A percentile compares a stretch with the other conserved stretches of the same genome.
Evolutionary conservation across 257 asterid genomes (phyloP).

Genomic region (Capsicum pubescens): DNA sequence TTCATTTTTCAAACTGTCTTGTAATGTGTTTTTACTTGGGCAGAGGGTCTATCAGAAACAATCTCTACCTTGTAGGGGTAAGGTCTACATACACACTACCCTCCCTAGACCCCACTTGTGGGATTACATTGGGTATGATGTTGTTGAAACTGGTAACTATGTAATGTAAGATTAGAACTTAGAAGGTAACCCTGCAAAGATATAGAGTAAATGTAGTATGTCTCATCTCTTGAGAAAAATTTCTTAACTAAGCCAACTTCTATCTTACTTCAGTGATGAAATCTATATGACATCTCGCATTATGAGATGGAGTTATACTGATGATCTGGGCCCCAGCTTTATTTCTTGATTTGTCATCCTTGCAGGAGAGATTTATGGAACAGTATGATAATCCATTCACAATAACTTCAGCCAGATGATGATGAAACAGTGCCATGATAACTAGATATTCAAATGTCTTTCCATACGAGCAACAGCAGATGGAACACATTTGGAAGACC

Average conservation of each 20-base stretch:
- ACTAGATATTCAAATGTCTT: not conserved
- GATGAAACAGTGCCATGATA: not conserved
- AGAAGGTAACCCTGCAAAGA: not conserved
- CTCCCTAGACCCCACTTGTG: too few relatives aligned
- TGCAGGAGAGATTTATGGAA: not conserved
- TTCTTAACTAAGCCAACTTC: not conserved
- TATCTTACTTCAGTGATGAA: not conserved
- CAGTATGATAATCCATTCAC: not conserved
- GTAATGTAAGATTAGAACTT: not conserved
- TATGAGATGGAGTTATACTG: not conserved
- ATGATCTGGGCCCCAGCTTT: not conserved
- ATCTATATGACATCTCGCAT: not conserved
- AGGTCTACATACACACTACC: too few relatives aligned
- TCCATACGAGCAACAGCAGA: not conserved
- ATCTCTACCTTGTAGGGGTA: too few relatives aligned
- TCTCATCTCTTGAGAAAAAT: not conserved
- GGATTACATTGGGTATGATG: too few relatives aligned
- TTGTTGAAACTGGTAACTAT: too few relatives aligned
- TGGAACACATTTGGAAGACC: not conserved
- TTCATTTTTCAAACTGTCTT: too few relatives aligned
- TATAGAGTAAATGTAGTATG: not conserved
- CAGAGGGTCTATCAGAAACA: too few relatives aligned
- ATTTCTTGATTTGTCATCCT: not conserved
- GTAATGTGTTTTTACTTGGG: too few relatives aligned
- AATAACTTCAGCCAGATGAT: not conserved